Base-by-base conservation (phyloP, 1,139 yeast species). In the Hansenula sp. region DNA sequence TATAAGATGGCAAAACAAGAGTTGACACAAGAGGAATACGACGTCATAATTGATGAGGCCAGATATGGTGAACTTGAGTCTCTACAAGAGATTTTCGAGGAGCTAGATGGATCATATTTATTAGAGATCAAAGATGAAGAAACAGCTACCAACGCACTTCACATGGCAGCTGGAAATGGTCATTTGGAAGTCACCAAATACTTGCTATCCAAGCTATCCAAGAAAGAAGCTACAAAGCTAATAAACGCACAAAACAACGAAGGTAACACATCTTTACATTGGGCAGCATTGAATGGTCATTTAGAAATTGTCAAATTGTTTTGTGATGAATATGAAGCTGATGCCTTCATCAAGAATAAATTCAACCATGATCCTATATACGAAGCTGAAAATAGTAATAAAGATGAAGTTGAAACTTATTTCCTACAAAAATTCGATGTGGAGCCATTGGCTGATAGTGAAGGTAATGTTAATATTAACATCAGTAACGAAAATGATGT, bases 101-200 rank as follows among this genome's bases (percentile, higher is more conserved):
- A 79, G 50, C 71, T 84, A 41, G 76, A 79, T n/a, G 74, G 80
- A 4, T 65, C 68, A 2, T 63, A 72, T 12, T 62, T 85, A 40
- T 53, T 73, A 37, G 62, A 65, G 5, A 79, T 83, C 47, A 77
- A 76, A 55, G 94, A 87, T 53, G 83, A 81, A 40, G 71, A 66
- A 41, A 76, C 90, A 1, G 66, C 75, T 42, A 78, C 86, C 44
- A 88, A 96, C 0, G 85, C 96, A 12, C 68, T 93, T 42, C 99
- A 93, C 61, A 87, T 88, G 90, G 96, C 98, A 1, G 81, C 95
- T 30, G 99, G 94, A 30, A 93, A 93, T 63, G 98, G 97, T 0
- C 96, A 91, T 61, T 51, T 70, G n/a, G 89, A 81, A 40, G 79
- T 82, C 7, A 77, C 86, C 30, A 65, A 77, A 54, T 84, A 76